Base-by-base conservation (phyloP, 495 filamentous ascomycete species). In the Hypoxylon perforatum region DNA sequence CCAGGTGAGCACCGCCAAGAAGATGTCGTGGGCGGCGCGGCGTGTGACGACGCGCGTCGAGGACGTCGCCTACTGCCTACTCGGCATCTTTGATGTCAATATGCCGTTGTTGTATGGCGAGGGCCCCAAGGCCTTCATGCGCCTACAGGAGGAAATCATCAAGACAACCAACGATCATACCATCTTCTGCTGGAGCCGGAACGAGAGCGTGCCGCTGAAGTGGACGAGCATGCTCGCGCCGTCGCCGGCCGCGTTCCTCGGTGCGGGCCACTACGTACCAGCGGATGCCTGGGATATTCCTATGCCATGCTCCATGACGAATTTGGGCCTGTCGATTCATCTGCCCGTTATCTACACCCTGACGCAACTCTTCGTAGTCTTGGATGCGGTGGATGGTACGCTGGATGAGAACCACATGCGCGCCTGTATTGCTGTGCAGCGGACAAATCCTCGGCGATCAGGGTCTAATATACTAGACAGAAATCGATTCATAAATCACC, bases 21-120 rank as follows among this genome's bases (percentile, higher is more conserved):
- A 62, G 49, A 75, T 75, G 74, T 67, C 59, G 25, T 74, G 73
- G 73, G 65, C 61, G 4, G 61, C 72, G 11, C 42, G 17, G 11
- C 51, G 73, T 19, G 41, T 9, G 25, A 73, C 73, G 2, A 61
- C 69, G 17, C 51, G 65, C 22, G 36, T 64, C 0, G 74, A 76
- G 44, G 74, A 77, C 61, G 39, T 39, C 7, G 75, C 75, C 2
- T 77, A 77, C 42, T 73, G 65, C 38, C 57, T 76, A 5, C 28
- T 77, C 38, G 73, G 75, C 4, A 46, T 77, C 30, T 76, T 77
- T 59, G 67, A 70, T 21, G 65, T 76, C 8, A 61, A 73, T 21
- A 68, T 77, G 56, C 72, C 75, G 1, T 53, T 74, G 15, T 47
- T 71, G 8, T 76, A 75, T 33, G 74, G 74, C 33, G 74, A 76